Conservation (phyloP, 192 early-diverging fungal species). For the Rhizoclosmatium sp. region DNA sequence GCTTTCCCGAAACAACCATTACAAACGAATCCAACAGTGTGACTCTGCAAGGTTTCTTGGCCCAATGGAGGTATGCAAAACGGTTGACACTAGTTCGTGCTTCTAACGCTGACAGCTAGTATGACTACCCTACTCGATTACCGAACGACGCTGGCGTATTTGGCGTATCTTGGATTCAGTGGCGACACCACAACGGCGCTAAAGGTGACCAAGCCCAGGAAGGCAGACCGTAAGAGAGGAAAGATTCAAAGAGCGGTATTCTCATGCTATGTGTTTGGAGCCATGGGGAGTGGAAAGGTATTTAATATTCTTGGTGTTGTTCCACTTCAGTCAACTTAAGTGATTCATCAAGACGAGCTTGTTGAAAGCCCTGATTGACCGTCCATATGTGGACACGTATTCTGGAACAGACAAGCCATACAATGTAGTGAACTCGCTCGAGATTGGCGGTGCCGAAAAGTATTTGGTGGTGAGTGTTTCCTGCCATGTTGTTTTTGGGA, state of each 20-base stretch:
- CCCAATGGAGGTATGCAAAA: conserved; percentile 89
- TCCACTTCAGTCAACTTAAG: background rate
- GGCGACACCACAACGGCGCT: conserved; percentile 90
- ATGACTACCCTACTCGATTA: conserved; percentile 96
- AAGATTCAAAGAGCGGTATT: conserved; percentile 91
- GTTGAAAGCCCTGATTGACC: conserved; percentile 85
- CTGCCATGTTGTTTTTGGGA: background rate
- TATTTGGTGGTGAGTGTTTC: conserved; percentile 83
- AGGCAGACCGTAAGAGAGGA: conserved; percentile 78
- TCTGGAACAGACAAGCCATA: conserved; percentile 77
- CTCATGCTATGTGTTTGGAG: conserved; percentile 94
- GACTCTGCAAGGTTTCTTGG: conserved; percentile 95
- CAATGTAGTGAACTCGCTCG: conserved; percentile 92
- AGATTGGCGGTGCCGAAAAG: conserved; percentile 92
- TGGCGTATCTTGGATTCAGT: conserved; percentile 96
- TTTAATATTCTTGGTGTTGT: background rate
- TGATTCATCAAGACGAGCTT: conserved; percentile 69
- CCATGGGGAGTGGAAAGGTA: conserved; percentile 91
- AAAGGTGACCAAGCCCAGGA: conserved; percentile 75
- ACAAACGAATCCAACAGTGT: conserved; percentile 87
- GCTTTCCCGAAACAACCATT: conserved; percentile 89
- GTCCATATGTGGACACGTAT: conserved; percentile 80
- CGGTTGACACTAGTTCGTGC: background rate
- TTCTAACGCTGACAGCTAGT: conserved; percentile 50
- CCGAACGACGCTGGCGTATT: conserved; percentile 87